A percentile compares a stretch with the other conserved stretches of the same genome.
These are phyloP conservation scores for Hyphodiscus sp. DNA, from an alignment of 2,329 filamentous ascomycete species.

Conservation along the genomic window DNA sequence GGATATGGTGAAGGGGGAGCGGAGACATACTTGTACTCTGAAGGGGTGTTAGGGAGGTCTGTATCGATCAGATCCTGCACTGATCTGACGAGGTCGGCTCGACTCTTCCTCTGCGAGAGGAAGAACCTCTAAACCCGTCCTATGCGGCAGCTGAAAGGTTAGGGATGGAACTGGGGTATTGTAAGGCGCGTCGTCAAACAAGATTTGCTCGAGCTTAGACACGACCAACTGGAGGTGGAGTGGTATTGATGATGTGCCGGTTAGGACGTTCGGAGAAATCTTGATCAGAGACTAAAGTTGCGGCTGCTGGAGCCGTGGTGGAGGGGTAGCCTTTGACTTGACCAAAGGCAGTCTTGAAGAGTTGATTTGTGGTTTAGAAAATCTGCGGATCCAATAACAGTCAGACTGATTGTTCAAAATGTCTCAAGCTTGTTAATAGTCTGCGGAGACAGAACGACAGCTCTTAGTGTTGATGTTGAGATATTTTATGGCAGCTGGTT, in stretches of 20 bases:
- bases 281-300: conserved; percentile 57
- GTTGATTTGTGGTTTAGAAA: neutral
- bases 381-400: neutral
- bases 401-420: neutral
- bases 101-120: conserved; percentile 99
- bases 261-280: conserved; percentile 62
- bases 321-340: conserved; percentile 52
- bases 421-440: neutral
- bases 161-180: conserved; percentile 50
- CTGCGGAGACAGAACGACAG: neutral
- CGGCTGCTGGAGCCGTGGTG: conserved; percentile 59
- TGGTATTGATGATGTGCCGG: conserved; percentile 60
- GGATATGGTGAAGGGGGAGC: neutral
- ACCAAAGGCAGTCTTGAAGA: conserved; percentile 53
- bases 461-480: neutral
- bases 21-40: conserved; percentile 20
- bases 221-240: conserved; percentile 50
- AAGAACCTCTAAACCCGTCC: conserved; percentile 96
- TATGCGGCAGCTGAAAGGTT: conserved; percentile 97
- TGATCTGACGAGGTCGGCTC: conserved; percentile 94
- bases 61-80: conserved; percentile 85
- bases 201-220: conserved; percentile 44
- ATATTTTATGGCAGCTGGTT: neutral
- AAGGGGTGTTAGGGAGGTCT: conserved; percentile 80
- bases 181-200: conserved; percentile 42